Evolutionary conservation across 345 rosid species (phyloP), one percentile per base, ranked within the genome.

Genomic region (Salix udensis): DNA sequence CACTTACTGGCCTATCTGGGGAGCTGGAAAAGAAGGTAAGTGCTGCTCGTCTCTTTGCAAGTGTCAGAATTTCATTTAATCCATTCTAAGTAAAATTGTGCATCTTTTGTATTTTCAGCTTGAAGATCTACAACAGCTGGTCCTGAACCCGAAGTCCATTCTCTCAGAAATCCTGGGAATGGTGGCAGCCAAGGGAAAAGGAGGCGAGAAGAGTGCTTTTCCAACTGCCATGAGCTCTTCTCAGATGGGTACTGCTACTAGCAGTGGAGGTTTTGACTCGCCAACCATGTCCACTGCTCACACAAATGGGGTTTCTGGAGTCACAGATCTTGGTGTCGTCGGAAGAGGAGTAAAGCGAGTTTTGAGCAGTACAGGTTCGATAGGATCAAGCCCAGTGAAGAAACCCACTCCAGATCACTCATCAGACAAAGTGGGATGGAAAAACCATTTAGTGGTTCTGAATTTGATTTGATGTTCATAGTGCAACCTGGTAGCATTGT

Each of bases 301-400:
- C 70, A 89, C 96, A 7, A 90, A 87, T 68, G 90, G 86, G 68
- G 84, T 80, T 60, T 84, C 80, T 70, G 87, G 86, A 67, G 97
- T 96, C 69, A 93, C 96, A 4, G 84, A 93, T 81, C 86, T 96
- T 65, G 99, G 99, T 21, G 89, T 90, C 6, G 97, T 93, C 61
- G 99, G 98, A 82, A 89, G 98, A 87, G 99, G 98, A 53, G 96
- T 91, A 68, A 96, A 96, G 78, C 91, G 97, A 64, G 97, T 93
- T 66, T 74, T 85, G 80, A 84, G 65, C 84, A 86, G 80, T 75
- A 52, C 91, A 36, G 70, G 69, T 37, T 53, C 92, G 5, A 76
- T 79, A 37, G 90, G 86, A 36, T 89, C 96, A 62, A 88, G 81
- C 76, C 74, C 89, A 39, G 6, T 61, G 11, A 96, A 96, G 96